A percentile compares a stretch with the other conserved stretches of the same genome.
phyloP scores from a whole-genome alignment of 441 rosid genomes.

The Jatropha podagrica region DNA sequence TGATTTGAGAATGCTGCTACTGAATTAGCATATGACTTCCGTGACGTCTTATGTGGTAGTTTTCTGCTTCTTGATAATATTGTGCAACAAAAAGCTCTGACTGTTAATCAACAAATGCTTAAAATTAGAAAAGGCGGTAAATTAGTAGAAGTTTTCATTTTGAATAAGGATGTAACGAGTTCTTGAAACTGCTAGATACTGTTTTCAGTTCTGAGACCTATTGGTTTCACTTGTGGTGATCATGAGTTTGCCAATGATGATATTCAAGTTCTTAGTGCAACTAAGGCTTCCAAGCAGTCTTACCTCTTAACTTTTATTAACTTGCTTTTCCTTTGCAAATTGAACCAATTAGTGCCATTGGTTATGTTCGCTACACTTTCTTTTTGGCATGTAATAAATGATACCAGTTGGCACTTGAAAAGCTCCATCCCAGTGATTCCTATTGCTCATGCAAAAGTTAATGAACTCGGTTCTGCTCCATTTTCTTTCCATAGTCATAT shows the following conservation, averaged over 20 bases:
- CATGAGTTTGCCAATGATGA: not conserved
- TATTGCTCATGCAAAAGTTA: not conserved
- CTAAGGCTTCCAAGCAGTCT: not conserved
- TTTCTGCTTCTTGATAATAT: no score
- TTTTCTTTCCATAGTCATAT: not conserved
- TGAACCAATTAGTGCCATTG: not conserved
- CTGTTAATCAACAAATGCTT: no score
- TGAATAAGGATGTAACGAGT: not conserved
- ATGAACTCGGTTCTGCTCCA: not conserved
- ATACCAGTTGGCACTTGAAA: not conserved
- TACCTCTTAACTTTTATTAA: not conserved
- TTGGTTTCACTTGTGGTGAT: no score
- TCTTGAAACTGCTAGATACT: not conserved
- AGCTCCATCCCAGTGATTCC: not conserved
- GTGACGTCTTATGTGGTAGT: not conserved
- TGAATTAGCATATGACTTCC: no score
- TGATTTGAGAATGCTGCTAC: no score
- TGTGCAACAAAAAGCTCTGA: no score
- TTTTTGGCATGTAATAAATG: not conserved
- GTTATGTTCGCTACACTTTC: not conserved
- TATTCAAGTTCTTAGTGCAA: not conserved
- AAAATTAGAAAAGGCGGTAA: not conserved
- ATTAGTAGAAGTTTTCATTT: not conserved
- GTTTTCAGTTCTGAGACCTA: not conserved
- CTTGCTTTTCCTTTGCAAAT: not conserved